phyloP scores from a whole-genome alignment of 805 yeast species.

The Pichia insulana region DNA sequence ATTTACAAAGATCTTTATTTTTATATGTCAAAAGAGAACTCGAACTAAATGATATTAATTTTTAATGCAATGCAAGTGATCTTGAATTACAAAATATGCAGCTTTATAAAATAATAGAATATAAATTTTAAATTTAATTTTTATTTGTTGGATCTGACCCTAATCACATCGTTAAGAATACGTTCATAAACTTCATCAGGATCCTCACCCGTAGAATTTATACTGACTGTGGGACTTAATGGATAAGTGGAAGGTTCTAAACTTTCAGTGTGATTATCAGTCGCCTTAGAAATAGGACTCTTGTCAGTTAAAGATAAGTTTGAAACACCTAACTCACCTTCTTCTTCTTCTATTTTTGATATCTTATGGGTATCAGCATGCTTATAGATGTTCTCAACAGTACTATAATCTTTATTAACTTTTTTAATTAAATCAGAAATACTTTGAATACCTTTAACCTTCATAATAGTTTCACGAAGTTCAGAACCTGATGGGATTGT shows the following conservation, averaged over 20 bases:
- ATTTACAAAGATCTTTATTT: conserved; percentile 11
- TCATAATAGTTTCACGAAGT: conserved; percentile 52
- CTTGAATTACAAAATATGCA: background rate
- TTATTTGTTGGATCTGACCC: conserved; percentile 46
- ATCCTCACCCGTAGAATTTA: conserved; percentile 24
- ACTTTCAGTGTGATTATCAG: background rate
- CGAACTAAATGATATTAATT: background rate
- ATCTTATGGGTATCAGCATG: conserved; percentile 11
- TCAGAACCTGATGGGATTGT: conserved; percentile 46
- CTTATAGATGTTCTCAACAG: conserved; percentile 22
- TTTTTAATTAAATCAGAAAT: conserved; percentile 59
- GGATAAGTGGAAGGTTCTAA: conserved; percentile 4
- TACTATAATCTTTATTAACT: conserved; percentile 41
- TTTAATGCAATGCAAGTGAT: background rate
- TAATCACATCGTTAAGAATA: conserved; percentile 56
- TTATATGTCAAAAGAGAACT: conserved; percentile 12
- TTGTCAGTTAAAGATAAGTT: conserved; percentile 1
- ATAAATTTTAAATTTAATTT: background rate
- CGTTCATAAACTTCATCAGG: conserved; percentile 69
- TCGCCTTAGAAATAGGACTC: background rate
- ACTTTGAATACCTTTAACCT: conserved; percentile 67
- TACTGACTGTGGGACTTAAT: conserved; percentile 13
- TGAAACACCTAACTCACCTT: background rate
- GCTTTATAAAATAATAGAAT: background rate
- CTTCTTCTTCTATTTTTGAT: background rate